A percentile compares a stretch with the other conserved stretches of the same genome.
phyloP scores from a whole-genome alignment of 2,329 filamentous ascomycete genomes.

The Cryphonectria carpinicola region DNA sequence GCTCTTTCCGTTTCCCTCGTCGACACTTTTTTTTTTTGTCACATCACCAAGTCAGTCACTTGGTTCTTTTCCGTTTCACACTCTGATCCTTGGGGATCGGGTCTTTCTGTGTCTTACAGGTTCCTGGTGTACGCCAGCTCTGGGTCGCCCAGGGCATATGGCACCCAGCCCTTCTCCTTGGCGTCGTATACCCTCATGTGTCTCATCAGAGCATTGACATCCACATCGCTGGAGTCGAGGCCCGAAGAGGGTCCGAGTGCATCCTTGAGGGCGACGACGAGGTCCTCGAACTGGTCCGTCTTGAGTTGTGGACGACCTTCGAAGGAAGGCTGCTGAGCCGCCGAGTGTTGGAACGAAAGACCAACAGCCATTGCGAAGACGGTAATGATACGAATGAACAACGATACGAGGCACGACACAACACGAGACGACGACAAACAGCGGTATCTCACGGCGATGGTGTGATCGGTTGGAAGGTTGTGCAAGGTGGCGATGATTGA shows the following conservation, averaged over 20 bases:
- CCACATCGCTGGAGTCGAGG: slow-evolving; percentile 79
- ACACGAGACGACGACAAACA: slow-evolving; percentile 14
- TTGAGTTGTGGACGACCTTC: slow-evolving; percentile 3
- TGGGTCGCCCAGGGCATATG: slow-evolving; percentile 74
- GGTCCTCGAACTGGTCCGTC: slow-evolving; percentile 61
- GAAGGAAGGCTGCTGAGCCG: slow-evolving; percentile 6
- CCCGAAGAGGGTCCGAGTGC: slow-evolving; percentile 81
- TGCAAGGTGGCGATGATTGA: slow-evolving; percentile 3
- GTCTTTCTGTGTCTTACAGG: slow-evolving; percentile 44
- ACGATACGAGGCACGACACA: slow-evolving; percentile 8
- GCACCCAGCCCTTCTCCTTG: slow-evolving; percentile 69
- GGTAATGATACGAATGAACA: not conserved
- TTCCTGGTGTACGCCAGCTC: slow-evolving; percentile 81
- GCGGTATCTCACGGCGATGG: not conserved
- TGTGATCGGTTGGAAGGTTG: slow-evolving; percentile 7
- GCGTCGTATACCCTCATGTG: slow-evolving; percentile 79
- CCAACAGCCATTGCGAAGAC: slow-evolving; percentile 35
- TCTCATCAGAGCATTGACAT: slow-evolving; percentile 70
- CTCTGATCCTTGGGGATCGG: not conserved
- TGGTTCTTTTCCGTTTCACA: not conserved
- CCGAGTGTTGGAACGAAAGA: slow-evolving; percentile 24
- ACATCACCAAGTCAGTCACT: slow-evolving; percentile 3
- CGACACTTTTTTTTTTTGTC: slow-evolving; percentile 52
- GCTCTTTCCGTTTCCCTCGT: slow-evolving; percentile 76
- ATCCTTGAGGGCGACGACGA: slow-evolving; percentile 74